Evolutionary conservation across 2,329 filamentous ascomycete genomes (phyloP).

Genomic region (Blastomyces parvus): DNA sequence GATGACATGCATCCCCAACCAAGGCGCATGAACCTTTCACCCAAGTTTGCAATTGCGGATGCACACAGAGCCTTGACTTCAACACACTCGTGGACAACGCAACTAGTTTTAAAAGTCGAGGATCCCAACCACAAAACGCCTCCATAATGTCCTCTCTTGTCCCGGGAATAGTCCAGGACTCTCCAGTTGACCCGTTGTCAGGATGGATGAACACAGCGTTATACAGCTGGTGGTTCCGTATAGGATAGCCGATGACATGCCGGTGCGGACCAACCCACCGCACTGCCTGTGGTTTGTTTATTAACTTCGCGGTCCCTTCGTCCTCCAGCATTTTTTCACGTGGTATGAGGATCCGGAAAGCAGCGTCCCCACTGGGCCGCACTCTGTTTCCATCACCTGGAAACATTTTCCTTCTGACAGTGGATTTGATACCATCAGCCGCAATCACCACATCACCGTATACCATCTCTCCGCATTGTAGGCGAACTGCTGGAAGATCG

Average conservation of each 20-base stretch:
- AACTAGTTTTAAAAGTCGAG: conserved; percentile 51
- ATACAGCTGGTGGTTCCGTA: conserved; percentile 55
- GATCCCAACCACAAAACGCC: conserved; percentile 52
- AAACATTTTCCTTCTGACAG: conserved; percentile 34
- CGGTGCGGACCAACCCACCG: conserved; percentile 58
- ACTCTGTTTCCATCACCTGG: conserved; percentile 1
- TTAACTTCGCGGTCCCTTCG: conserved; percentile 46
- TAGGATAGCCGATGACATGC: conserved; percentile 59
- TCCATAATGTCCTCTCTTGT: conserved; percentile 52
- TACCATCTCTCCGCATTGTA: conserved; percentile 24
- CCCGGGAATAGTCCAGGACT: conserved; percentile 55
- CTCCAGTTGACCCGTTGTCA: conserved; percentile 50
- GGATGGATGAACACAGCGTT: conserved; percentile 57
- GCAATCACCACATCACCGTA: conserved; percentile 37
- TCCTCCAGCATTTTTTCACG: conserved; percentile 38
- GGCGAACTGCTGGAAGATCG: conserved; percentile 19
- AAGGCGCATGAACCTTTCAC: conserved; percentile 44
- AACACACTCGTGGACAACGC: conserved; percentile 57
- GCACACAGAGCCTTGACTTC: conserved; percentile 56
- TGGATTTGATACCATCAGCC: conserved; percentile 46
- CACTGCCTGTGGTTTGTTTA: conserved; percentile 49
- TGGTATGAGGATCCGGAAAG: conserved; percentile 47
- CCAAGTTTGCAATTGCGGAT: conserved; percentile 55
- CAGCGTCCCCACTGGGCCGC: conserved; percentile 40
- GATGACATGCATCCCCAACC: conserved; percentile 53